Conservation (phyloP, 192 early-diverging fungal genomes). For the Thamnidium elegans region DNA sequence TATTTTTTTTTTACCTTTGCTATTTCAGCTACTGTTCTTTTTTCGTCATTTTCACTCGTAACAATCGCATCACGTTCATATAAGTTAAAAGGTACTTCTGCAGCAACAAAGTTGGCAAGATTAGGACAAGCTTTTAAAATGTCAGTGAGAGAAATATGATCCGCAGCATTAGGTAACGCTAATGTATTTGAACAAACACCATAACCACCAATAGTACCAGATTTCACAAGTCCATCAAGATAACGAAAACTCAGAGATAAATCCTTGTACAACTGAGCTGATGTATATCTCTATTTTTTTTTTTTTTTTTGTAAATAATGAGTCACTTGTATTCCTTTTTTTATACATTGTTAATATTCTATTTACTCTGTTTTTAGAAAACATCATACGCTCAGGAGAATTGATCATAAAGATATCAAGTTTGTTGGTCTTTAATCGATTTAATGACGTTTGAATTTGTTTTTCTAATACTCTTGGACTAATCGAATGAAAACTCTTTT, state of each 20-base stretch:
- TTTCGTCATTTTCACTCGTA: slow-evolving; percentile 21
- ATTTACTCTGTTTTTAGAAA: slow-evolving; percentile 40
- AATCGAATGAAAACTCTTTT: slow-evolving; percentile 59
- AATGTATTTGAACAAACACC: slow-evolving; percentile 70
- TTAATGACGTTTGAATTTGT: slow-evolving; percentile 54
- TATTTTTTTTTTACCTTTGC: slow-evolving; percentile 33
- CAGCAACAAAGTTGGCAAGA: slow-evolving; percentile 52
- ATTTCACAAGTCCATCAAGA: slow-evolving; percentile 59
- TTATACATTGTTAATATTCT: not conserved
- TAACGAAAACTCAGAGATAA: slow-evolving; percentile 56
- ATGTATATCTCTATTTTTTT: slow-evolving; percentile 13
- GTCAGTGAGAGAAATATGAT: slow-evolving; percentile 57
- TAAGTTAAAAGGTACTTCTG: slow-evolving; percentile 73
- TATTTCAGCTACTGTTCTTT: slow-evolving; percentile 34
- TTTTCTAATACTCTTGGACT: slow-evolving; percentile 56
- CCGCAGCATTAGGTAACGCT: slow-evolving; percentile 50
- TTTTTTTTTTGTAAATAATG: too few relatives aligned
- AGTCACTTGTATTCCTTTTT: not conserved
- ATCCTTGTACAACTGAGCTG: slow-evolving; percentile 51
- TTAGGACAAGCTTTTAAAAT: slow-evolving; percentile 41
- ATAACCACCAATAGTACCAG: slow-evolving; percentile 56
- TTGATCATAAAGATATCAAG: slow-evolving; percentile 78
- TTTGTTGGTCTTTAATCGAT: slow-evolving; percentile 48
- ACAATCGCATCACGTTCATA: slow-evolving; percentile 65
- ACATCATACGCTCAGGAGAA: slow-evolving; percentile 70